Base-by-base conservation (phyloP, 148 eudicot genomes). In the Amaranthus cruentus region DNA sequence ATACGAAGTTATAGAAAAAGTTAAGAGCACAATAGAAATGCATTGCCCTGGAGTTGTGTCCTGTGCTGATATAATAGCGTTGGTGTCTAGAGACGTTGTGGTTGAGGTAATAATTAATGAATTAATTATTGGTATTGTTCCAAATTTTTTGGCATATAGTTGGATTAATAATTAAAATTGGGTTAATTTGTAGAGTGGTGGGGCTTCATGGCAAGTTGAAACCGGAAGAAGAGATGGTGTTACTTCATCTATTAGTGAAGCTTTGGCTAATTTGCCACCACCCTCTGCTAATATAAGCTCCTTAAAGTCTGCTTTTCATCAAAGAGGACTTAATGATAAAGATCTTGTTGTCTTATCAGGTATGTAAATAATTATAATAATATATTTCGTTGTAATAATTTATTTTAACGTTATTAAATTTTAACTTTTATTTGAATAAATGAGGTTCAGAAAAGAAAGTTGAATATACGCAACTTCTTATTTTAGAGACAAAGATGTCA, bases 311-410 rank as follows among this genome's bases (percentile, higher is more conserved):
- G 28, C 54, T 14, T 87, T 84, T 66, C 46, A 42, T 6, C 14
- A 42, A 1, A 88, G 78, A 68, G 86, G 86, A 8, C 79, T 88
- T 14, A 84, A 56, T 18, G 79, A 66, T 2, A 84, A 84, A 73
- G 92, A 88, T 76, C 83, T 88, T 9, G 90, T 68, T 18, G 90
- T 88, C 52, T 80, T 88, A 10, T 86, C 90, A 72, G 89, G 93
- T 82, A 67, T 28, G 38, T 28, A 28, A 28, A 28, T 28, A 28
- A 28, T 28, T 28, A 28, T 28, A 28, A 28, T 28, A 28, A 28
- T 28, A 28, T 28, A 28, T 28, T 28, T 28, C 38, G 38, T 28
- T 28, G 1, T 28, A 28, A 28, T 28, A 28, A 28, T 28, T 28
- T 1, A 28, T 28, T 28, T 28, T 28, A 28, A 28, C 38, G 38